phyloP scores from a whole-genome alignment of 345 rosid genomes.

The Salix dunnii region DNA sequence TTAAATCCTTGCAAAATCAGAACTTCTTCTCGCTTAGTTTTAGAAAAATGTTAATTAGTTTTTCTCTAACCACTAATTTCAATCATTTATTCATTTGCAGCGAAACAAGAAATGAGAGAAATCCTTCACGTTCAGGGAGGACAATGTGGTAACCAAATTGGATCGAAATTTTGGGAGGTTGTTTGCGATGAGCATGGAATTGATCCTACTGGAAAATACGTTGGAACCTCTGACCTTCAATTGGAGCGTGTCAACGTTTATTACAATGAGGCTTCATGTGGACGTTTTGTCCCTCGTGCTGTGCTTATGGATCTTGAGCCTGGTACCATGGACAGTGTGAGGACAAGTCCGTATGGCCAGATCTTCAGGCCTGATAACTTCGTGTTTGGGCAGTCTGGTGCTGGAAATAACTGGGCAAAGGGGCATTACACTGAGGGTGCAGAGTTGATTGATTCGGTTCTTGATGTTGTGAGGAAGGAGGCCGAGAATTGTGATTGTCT shows the following conservation, averaged over 20 bases:
- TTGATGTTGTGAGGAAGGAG: constrained; percentile 30
- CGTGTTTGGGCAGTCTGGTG: constrained; percentile 30
- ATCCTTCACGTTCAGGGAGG: constrained; percentile 30
- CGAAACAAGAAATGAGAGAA: constrained; percentile 18
- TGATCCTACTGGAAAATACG: constrained; percentile 24
- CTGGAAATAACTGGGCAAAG: constrained; percentile 31
- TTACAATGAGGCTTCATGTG: constrained; percentile 25
- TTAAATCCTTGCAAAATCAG: not conserved
- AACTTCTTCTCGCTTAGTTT: not conserved
- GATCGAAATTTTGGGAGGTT: constrained; percentile 28
- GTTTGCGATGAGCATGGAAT: constrained; percentile 30
- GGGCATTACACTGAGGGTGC: constrained; percentile 33
- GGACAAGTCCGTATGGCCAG: constrained; percentile 27
- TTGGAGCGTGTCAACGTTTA: constrained; percentile 27
- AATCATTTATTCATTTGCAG: not conserved
- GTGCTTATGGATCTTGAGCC: constrained; percentile 33
- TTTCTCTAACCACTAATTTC: not conserved
- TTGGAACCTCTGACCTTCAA: constrained; percentile 25
- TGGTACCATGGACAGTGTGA: constrained; percentile 32
- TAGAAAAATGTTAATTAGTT: not conserved
- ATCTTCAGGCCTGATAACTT: constrained; percentile 30
- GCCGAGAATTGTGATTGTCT: constrained; percentile 31
- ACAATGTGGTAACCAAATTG: constrained; percentile 29
- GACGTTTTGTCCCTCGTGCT: constrained; percentile 25
- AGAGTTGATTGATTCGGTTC: constrained; percentile 24